Conservation (phyloP, 371 early-diverging fungal genomes). For the Rhizomucor pusillus region DNA sequence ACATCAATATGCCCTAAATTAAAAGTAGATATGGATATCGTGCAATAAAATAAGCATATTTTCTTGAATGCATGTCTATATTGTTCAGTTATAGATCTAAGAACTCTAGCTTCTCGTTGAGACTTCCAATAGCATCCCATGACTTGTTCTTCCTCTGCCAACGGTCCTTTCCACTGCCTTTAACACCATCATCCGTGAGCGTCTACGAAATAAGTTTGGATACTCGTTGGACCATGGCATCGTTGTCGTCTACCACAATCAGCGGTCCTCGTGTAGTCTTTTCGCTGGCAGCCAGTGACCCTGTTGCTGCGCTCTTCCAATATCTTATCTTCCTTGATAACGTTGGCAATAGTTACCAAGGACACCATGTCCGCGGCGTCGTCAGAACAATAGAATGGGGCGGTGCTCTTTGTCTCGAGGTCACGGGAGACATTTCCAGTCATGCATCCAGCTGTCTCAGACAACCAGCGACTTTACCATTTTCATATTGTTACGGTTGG, state of each 20-base stretch:
- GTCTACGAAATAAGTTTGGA: constrained; percentile 33
- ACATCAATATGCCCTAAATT: no score
- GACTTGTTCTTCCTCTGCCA: constrained; percentile 65
- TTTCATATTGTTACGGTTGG: constrained; percentile 37
- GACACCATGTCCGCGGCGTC: constrained; percentile 66
- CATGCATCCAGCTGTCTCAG: constrained; percentile 47
- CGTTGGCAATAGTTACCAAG: constrained; percentile 29
- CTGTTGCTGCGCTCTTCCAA: constrained; percentile 21
- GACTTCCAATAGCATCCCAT: constrained; percentile 55
- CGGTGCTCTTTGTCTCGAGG: constrained; percentile 26
- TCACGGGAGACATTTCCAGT: constrained; percentile 33
- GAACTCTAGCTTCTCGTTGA: no score
- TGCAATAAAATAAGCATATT: no score
- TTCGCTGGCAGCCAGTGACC: constrained; percentile 52
- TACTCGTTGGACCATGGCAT: constrained; percentile 46
- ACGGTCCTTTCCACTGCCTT: constrained; percentile 60
- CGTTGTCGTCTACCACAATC: constrained; percentile 41
- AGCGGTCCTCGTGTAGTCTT: constrained; percentile 53
- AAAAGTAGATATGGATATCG: no score
- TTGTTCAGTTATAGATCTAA: no score
- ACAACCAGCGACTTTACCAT: constrained; percentile 41
- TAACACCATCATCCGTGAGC: constrained; percentile 31
- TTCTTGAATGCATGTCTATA: no score
- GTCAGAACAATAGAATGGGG: constrained; percentile 47
- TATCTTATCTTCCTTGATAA: constrained; percentile 31